Evolutionary conservation across 257 asterid genomes (phyloP).

Genomic region (Mitragyna speciosa): DNA sequence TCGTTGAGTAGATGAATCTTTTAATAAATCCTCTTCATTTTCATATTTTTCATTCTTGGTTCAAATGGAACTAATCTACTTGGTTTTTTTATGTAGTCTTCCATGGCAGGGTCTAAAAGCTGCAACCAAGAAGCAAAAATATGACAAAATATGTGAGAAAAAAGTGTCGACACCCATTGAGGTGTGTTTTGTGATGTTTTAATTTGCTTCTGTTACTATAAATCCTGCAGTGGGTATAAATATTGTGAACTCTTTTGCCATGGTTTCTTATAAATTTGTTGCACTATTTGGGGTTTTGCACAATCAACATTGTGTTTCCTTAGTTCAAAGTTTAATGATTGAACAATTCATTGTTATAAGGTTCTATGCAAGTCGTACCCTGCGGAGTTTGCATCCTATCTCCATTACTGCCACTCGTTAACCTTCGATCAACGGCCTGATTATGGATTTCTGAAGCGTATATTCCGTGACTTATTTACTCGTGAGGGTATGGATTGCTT

Average conservation of each 20-base stretch:
- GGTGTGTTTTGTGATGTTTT: slow-evolving; percentile 20
- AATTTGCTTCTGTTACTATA: not conserved
- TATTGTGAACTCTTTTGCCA: not conserved
- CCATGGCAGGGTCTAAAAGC: slow-evolving; percentile 53
- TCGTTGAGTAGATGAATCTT: not conserved
- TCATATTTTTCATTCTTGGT: not conserved
- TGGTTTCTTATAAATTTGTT: not conserved
- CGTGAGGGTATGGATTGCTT: slow-evolving; percentile 29
- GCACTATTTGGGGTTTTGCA: not conserved
- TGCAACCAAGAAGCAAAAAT: slow-evolving; percentile 44
- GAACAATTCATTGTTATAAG: slow-evolving; percentile 10
- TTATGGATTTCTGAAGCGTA: slow-evolving; percentile 42
- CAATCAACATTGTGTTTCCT: not conserved
- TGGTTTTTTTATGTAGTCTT: slow-evolving; percentile 31
- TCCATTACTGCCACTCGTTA: slow-evolving; percentile 42
- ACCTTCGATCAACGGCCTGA: slow-evolving; percentile 45
- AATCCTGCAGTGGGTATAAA: too few species aligned
- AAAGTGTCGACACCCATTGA: slow-evolving; percentile 46
- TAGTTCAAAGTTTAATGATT: not conserved
- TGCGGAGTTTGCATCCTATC: slow-evolving; percentile 47
- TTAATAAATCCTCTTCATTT: not conserved
- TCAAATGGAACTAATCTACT: not conserved
- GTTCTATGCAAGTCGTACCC: slow-evolving; percentile 42
- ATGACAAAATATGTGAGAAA: slow-evolving; percentile 44
- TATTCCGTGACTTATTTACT: slow-evolving; percentile 36